Evolutionary conservation across 1,139 yeast species (phyloP), one percentile per base, ranked within the genome.

Genomic region (Pichia cactophila): DNA sequence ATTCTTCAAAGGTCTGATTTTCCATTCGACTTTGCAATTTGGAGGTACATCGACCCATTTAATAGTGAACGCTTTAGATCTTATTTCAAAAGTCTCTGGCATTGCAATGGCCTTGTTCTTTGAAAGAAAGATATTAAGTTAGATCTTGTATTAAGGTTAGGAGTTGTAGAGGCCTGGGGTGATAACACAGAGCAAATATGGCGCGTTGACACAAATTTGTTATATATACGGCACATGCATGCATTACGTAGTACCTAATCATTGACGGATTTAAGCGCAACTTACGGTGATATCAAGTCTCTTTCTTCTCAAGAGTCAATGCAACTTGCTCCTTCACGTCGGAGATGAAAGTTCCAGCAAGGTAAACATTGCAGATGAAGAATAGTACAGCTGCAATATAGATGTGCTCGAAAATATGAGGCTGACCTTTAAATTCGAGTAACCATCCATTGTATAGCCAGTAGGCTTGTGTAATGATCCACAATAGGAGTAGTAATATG

Each of bases 11-110:
- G 97, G 97, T 60, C 83, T 85, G 45, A 88, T 75, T 61, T 84
- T 90, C 85, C 94, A 92, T 55, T 78, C 79, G 43, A 90, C 76
- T 26, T 75, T 67, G 33, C 83, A 77, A 53, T 80, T 77, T 42
- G 80, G 83, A 0, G 86, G 83, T 9, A 84, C 87, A 55, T 81
- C 78, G 52, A 89, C 81, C 97, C 97, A 92, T 60, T 90, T 87
- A 61, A 90, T 86, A 56, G 89, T 78, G 62, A 86, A 90, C 52
- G 92, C 86, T 64, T 87, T 86, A 48, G 95, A 83, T 60, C 90
- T 95, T 42, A 92, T 80, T 66, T 90, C 97, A 50, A 92, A 75
- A 2, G 90, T 82, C 66, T 89, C 54, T 17, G 42, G 96, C 94
- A 85, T 86, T 20, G 26, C 9, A 36, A 16, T n/a, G 11, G 11